phyloP scores from a whole-genome alignment of 345 rosid genomes.

The Corchorus olitorius region DNA sequence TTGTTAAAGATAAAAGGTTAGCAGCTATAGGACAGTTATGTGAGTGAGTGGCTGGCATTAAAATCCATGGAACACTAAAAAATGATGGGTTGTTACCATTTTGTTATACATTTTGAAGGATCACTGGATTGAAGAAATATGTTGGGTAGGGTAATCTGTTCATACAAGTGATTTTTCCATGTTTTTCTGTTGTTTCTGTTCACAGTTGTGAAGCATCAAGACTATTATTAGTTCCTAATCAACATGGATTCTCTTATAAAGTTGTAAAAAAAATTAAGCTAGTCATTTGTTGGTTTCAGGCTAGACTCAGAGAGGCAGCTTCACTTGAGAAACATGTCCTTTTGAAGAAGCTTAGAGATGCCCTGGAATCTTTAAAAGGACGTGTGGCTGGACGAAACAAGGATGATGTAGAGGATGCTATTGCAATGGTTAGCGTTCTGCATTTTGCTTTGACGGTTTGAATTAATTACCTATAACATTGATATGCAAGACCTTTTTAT shows the following conservation, averaged over 20 bases:
- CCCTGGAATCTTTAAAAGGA: conserved; percentile 83
- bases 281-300: conserved; percentile 53
- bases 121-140: conserved; percentile 10
- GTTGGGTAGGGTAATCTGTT: not conserved
- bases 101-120: conserved; percentile 11
- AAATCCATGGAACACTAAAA: not conserved
- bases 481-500: not conserved
- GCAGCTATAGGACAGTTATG: conserved; percentile 90
- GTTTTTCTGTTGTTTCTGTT: conserved; percentile 2
- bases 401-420: conserved; percentile 96
- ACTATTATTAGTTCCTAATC: conserved; percentile 15
- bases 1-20: conserved; percentile 45
- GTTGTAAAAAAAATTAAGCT: conserved; percentile 12
- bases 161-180: not conserved
- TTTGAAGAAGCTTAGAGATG: conserved; percentile 95
- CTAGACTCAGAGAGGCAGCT: conserved; percentile 86
- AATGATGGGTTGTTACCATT: not conserved
- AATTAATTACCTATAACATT: not conserved
- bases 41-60: conserved; percentile 17
- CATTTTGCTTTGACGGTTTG: not conserved
- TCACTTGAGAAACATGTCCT: conserved; percentile 97
- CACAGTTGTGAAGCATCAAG: conserved; percentile 6
- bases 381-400: conserved; percentile 91
- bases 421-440: conserved; percentile 70
- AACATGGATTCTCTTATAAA: not conserved